Evolutionary conservation across 768 basidiomycete species (phyloP).

Genomic region (Mrakia blollopis): DNA sequence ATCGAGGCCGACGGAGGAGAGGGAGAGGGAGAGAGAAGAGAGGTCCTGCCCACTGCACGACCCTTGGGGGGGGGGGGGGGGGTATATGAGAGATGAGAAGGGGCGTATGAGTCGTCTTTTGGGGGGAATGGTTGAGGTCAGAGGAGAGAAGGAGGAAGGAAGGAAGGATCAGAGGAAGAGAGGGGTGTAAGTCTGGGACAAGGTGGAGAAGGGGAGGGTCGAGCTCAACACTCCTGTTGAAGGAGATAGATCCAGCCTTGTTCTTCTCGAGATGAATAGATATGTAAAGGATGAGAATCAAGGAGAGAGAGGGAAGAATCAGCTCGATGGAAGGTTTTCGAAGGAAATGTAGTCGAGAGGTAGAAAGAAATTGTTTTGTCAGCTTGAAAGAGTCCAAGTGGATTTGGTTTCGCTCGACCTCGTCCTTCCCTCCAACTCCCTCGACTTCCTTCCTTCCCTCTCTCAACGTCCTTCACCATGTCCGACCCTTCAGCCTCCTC

Average conservation of each 20-base stretch:
- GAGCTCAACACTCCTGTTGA: not conserved
- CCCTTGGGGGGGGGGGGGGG: too few relatives aligned
- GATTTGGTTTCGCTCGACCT: too few relatives aligned
- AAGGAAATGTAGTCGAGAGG: not conserved
- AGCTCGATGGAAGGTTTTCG: not conserved
- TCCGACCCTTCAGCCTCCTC: slow-evolving; percentile 23
- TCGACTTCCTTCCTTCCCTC: not conserved
- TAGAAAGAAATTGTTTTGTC: not conserved
- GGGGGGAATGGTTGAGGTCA: not conserved
- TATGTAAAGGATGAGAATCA: not conserved
- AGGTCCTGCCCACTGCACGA: too few relatives aligned
- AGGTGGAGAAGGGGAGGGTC: not conserved
- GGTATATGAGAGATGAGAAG: not conserved
- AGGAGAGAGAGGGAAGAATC: not conserved
- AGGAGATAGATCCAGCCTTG: not conserved
- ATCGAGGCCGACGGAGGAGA: not conserved
- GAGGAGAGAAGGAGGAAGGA: not conserved
- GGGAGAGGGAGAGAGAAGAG: not conserved
- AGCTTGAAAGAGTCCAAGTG: not conserved
- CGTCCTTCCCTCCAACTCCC: not conserved
- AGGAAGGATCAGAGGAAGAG: too few relatives aligned
- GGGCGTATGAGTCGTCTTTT: not conserved
- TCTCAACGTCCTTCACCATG: slow-evolving; percentile 4
- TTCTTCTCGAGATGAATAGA: not conserved
- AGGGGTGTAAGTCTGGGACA: too few relatives aligned